These are phyloP conservation scores for Brettanomyces naardenensis DNA, from an alignment of 805 yeast genomes.

Conservation along the genomic window DNA sequence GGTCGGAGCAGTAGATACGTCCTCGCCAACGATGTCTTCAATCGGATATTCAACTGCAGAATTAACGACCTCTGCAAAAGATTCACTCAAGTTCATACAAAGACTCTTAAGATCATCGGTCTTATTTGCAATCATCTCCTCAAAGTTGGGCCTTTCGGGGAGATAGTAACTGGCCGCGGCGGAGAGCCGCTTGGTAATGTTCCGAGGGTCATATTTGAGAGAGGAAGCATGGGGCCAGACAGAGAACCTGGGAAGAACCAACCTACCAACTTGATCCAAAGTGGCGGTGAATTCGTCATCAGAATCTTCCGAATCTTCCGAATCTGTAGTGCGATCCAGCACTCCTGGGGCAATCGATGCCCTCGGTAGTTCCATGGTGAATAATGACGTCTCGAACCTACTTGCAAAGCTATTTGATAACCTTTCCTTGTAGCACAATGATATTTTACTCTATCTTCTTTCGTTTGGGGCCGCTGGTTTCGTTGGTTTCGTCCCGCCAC, in stretches of 20 bases:
- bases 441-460: too few relatives aligned
- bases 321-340: too few relatives aligned
- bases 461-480: too few relatives aligned
- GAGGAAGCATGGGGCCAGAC: constrained; percentile 21
- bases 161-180: constrained; percentile 18
- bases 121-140: constrained; percentile 19
- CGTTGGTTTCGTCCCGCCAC: too few relatives aligned
- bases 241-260: constrained; percentile 19
- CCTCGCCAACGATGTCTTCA: constrained; percentile 31
- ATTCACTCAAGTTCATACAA: constrained; percentile 21
- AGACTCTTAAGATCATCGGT: constrained; percentile 14
- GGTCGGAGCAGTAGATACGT: constrained; percentile 4
- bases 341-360: too few relatives aligned
- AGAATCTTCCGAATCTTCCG: constrained; percentile 10
- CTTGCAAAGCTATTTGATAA: too few relatives aligned
- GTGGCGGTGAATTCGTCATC: constrained; percentile 37
- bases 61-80: constrained; percentile 34
- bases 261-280: constrained; percentile 45
- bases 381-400: too few relatives aligned
- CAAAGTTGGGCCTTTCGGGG: constrained; percentile 20
- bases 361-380: too few relatives aligned
- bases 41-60: constrained; percentile 41
- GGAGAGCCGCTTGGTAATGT: constrained; percentile 15
- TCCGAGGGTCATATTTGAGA: constrained; percentile 8
- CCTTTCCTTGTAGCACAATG: too few relatives aligned